Evolutionary conservation across 129 eudicot genomes (phyloP).

Genomic region (Arctium lappa): DNA sequence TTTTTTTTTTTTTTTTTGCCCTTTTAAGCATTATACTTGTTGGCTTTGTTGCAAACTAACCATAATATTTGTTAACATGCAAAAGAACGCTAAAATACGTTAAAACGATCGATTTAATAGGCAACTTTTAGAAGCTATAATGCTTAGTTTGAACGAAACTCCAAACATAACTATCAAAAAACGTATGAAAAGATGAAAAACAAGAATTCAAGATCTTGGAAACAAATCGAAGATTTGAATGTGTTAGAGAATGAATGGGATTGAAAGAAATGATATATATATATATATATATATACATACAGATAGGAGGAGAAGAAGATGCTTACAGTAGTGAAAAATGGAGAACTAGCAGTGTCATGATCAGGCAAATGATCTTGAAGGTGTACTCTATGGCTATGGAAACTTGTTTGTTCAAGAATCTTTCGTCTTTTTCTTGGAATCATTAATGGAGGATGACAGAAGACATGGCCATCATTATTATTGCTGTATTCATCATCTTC

Average conservation of each 20-base stretch:
- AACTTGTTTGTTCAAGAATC: conserved; percentile 13
- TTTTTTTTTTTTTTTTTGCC: too few relatives aligned
- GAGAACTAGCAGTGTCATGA: conserved; percentile 93
- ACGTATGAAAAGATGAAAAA: neutral
- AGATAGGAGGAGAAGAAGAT: conserved; percentile 16
- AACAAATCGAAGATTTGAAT: neutral
- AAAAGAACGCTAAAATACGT: neutral
- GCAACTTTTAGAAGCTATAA: neutral
- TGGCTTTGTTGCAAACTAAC: too few relatives aligned
- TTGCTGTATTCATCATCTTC: conserved; percentile 30
- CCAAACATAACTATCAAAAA: neutral
- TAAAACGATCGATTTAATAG: too few relatives aligned
- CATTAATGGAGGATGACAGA: conserved; percentile 10
- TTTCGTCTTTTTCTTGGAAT: conserved; percentile 12
- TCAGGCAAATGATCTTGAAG: conserved; percentile 37
- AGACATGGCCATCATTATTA: neutral
- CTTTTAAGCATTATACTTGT: too few relatives aligned
- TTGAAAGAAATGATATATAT: neutral
- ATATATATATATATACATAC: too few relatives aligned
- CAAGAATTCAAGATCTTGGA: conserved; percentile 8
- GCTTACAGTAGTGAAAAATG: conserved; percentile 54
- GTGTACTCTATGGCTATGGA: conserved; percentile 25
- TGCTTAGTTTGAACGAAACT: neutral
- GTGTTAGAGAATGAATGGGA: neutral
- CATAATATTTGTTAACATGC: neutral